Evolutionary conservation across 164 flowering plant species (phyloP), one percentile per base, ranked within the genome.

Genomic region (Nymphaea colorata): DNA sequence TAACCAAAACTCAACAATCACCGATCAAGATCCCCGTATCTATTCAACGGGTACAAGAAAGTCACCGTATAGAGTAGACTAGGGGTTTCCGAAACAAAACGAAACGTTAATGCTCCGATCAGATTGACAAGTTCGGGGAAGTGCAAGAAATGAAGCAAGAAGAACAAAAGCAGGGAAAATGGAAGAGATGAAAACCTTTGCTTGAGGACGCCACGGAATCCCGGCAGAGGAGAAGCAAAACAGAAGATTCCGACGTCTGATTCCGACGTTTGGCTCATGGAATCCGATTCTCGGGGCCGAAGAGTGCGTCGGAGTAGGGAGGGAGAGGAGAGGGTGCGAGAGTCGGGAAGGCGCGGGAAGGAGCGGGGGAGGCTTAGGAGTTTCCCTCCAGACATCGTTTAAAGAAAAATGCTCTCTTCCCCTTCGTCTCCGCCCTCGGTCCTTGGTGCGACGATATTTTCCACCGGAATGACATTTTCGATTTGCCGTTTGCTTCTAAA

Each of bases 181-280:
- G 53, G 53, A 45, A 45, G 53, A 10, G 53, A 45, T 3, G 55
- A 44, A 60, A 42, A 87, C 94, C 96, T 87, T 74, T 94, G 98
- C 71, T 91, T 94, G 51, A 93, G 82, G 42, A 93, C 77, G 76
- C 96, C 98, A 17, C 89, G 86, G 68, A 91, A 91, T 3, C 97
- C 97, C 55, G 96, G 95, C 66, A 86, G 87, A 43, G 78, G 71
- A 36, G 97, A 88, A 69, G 89, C 79, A 83, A 79, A 90, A 73
- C 89, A 86, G 66, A 67, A 43, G 68, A 94, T 94, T 18, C 97
- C 98, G 42, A 90, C 98, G 70, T 89, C 91, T 0, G 87, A 17
- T 76, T 91, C 98, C 2, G 85, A 87, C 67, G 75, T 42, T 67
- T 79, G 66, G 72, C 77, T 74, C 71, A 74, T 72, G 73, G 69